Evolutionary conservation across 176 grass and related monocot species (phyloP).

Genomic region (Cocos nucifera): DNA sequence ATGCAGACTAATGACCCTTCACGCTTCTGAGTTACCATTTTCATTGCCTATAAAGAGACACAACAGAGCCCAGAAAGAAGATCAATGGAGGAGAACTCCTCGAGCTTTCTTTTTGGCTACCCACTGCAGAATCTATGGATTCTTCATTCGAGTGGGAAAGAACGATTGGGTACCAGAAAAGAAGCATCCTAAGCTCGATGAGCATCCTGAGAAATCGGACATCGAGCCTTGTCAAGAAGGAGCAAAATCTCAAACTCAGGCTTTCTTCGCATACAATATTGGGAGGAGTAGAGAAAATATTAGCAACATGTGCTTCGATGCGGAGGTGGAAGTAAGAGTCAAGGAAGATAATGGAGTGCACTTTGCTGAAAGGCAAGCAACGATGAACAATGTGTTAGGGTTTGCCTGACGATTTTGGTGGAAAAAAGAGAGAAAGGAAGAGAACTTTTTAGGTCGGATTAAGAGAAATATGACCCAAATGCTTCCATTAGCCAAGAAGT

Average conservation of each 20-base stretch:
- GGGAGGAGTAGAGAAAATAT: slow-evolving; percentile 39
- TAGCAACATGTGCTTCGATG: slow-evolving; percentile 16
- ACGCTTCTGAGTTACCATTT: background rate
- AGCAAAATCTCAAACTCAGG: slow-evolving; percentile 67
- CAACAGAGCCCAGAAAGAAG: slow-evolving; percentile 13
- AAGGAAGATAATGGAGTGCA: background rate
- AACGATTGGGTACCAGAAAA: background rate
- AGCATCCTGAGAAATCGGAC: slow-evolving; percentile 24
- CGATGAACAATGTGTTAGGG: slow-evolving; percentile 11
- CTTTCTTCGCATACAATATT: slow-evolving; percentile 56
- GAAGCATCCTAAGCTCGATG: background rate
- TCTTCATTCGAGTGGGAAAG: slow-evolving; percentile 18
- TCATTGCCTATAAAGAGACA: slow-evolving; percentile 22
- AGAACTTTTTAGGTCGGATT: background rate
- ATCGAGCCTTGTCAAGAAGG: slow-evolving; percentile 37
- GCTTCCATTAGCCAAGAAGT: no score
- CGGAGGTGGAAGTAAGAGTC: background rate
- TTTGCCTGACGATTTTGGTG: background rate
- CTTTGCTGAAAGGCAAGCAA: slow-evolving; percentile 12
- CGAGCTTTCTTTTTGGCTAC: slow-evolving; percentile 2
- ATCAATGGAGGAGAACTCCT: slow-evolving; percentile 14
- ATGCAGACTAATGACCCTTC: slow-evolving; percentile 22
- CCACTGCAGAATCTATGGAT: slow-evolving; percentile 30
- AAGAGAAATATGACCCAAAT: background rate
- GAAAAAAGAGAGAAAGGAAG: background rate